A percentile compares a stretch with the other conserved stretches of the same genome.
phyloP scores from a whole-genome alignment of 768 basidiomycete species.

The Phylloporus scabripes region DNA sequence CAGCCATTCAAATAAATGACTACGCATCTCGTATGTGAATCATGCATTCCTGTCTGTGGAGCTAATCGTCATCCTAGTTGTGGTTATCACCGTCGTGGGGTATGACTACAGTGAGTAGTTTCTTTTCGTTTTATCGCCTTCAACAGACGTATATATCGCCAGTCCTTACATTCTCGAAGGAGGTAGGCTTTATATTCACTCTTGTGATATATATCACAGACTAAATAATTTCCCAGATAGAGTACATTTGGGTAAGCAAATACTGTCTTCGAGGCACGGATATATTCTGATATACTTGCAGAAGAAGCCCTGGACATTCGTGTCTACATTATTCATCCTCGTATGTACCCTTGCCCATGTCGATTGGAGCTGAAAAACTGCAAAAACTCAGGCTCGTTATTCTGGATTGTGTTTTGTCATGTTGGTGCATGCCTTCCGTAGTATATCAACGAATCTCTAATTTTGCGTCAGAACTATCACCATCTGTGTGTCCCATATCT shows the following conservation, averaged over 20 bases:
- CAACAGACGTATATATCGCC: not conserved
- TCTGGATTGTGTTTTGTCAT: not conserved
- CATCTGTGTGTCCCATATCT: no score
- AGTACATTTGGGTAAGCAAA: slow-evolving; percentile 8
- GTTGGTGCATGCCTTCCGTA: no score
- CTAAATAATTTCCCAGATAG: not conserved
- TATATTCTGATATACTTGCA: not conserved
- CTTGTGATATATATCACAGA: no score
- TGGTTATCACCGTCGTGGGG: not conserved
- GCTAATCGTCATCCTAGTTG: not conserved
- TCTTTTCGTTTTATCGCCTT: not conserved
- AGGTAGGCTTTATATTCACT: not conserved
- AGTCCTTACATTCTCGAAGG: not conserved
- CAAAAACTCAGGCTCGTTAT: not conserved
- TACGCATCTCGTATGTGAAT: no score
- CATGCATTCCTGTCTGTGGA: no score
- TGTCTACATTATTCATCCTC: slow-evolving; percentile 1
- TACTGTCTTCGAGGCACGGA: not conserved
- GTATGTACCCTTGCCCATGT: not conserved
- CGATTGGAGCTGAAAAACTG: no score
- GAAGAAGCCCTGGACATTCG: slow-evolving; percentile 6
- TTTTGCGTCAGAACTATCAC: no score
- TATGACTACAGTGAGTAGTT: not conserved
- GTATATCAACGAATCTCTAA: no score
- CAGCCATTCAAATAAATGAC: no score